Percentiles rank a stretch among this genome's conserved stretches.
These are phyloP conservation scores for Colletotrichum sidae DNA, from an alignment of 2,329 filamentous ascomycete species.

Conservation along the genomic window DNA sequence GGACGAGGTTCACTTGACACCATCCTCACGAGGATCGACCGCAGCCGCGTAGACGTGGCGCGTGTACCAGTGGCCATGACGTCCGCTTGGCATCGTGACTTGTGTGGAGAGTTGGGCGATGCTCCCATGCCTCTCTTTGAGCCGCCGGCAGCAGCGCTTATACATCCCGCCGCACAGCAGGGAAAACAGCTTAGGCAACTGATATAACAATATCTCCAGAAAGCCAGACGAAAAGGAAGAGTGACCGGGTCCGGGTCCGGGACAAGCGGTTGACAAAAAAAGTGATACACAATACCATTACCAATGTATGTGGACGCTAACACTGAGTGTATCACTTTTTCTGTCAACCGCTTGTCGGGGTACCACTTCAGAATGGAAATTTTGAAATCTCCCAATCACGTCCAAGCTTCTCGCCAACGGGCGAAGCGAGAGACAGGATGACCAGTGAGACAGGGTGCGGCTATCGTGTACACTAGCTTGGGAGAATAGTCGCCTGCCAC, in stretches of 20 bases:
- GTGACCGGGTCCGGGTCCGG: background rate
- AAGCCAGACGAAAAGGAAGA: slow-evolving; percentile 4
- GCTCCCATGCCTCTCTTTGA: background rate
- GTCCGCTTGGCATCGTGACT: slow-evolving; percentile 20
- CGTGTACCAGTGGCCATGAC: background rate
- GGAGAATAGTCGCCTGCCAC: background rate
- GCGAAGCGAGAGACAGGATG: slow-evolving; percentile 13
- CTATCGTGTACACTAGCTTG: slow-evolving; percentile 10
- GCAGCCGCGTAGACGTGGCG: background rate
- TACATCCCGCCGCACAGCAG: slow-evolving; percentile 13
- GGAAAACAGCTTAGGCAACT: slow-evolving; percentile 8
- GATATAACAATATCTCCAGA: background rate
- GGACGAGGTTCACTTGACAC: too few relatives aligned
- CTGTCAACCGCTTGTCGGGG: too few relatives aligned
- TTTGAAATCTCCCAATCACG: too few relatives aligned
- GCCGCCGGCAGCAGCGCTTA: slow-evolving; percentile 1
- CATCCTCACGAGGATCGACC: background rate
- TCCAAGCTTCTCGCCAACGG: slow-evolving; percentile 1
- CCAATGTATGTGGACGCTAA: too few relatives aligned
- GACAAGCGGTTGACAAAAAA: background rate
- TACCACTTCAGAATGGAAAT: too few relatives aligned
- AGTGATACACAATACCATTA: too few relatives aligned
- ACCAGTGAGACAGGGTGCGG: slow-evolving; percentile 11
- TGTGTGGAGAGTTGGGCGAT: slow-evolving; percentile 3
- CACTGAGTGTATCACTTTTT: too few relatives aligned